These are phyloP conservation scores for Zostera marina DNA, from an alignment of 116 monocot genomes.

Conservation along the genomic window DNA sequence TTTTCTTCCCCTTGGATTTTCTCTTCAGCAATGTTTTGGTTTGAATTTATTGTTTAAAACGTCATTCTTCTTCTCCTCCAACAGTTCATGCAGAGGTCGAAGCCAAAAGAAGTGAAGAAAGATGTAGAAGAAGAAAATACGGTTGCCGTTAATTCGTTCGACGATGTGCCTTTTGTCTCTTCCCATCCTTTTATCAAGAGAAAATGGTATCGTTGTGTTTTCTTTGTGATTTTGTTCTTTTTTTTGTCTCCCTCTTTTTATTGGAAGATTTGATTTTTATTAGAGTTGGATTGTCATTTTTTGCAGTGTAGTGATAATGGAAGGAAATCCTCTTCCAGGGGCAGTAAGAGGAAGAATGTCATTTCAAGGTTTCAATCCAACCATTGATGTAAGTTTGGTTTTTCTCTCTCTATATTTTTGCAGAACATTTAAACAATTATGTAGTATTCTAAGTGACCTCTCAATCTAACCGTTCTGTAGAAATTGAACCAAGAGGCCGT, in stretches of 20 bases:
- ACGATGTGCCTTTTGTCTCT: conserved; percentile 10
- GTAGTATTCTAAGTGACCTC: background rate
- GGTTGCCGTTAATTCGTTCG: background rate
- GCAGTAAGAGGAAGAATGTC: conserved; percentile 90
- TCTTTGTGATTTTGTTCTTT: background rate
- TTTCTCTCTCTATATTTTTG: too few species aligned
- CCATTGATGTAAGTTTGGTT: conserved; percentile 61
- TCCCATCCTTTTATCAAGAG: conserved; percentile 8
- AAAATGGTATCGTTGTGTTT: conserved; percentile 21
- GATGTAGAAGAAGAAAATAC: conserved; percentile 7
- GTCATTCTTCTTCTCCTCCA: conserved; percentile 2
- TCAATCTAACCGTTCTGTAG: conserved; percentile 36
- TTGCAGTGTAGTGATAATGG: conserved; percentile 82
- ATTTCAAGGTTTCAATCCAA: conserved; percentile 83
- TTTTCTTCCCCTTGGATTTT: background rate
- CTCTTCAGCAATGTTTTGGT: background rate
- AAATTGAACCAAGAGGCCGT: conserved; percentile 67
- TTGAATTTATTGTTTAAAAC: conserved; percentile 4
- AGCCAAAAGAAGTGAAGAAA: conserved; percentile 15
- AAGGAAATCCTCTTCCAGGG: conserved; percentile 80
- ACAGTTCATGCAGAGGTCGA: conserved; percentile 65
- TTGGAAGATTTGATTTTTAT: background rate
- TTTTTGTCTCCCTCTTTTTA: background rate
- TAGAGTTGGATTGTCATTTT: conserved; percentile 4
- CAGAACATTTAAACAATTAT: background rate